A percentile compares a stretch with the other conserved stretches of the same genome.
Evolutionary conservation across 208 protist species (phyloP).

Genomic region (Phytomonas francai): DNA sequence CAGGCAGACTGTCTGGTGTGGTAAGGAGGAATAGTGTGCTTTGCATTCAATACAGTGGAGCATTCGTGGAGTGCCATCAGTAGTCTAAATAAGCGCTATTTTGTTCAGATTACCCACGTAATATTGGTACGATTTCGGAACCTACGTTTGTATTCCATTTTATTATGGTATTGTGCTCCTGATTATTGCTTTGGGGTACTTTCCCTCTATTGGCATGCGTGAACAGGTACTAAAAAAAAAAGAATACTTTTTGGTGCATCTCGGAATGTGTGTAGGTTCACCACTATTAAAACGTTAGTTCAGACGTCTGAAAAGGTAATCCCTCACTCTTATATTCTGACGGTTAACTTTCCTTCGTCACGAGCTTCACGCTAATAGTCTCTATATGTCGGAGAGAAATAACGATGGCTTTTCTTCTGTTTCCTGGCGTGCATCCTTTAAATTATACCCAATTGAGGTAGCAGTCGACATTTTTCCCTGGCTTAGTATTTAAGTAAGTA

Average conservation of each 20-base stretch:
- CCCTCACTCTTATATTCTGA: neutral
- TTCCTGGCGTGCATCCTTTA: neutral
- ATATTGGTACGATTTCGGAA: slow-evolving; percentile 27
- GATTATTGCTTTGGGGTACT: slow-evolving; percentile 1
- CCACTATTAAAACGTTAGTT: neutral
- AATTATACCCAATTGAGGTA: neutral
- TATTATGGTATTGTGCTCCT: neutral
- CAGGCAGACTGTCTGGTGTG: slow-evolving; percentile 73
- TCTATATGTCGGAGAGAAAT: neutral
- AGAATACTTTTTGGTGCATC: neutral
- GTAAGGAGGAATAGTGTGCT: slow-evolving; percentile 77
- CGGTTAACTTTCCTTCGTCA: neutral
- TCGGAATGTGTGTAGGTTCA: neutral
- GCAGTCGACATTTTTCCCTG: neutral
- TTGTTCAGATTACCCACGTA: slow-evolving; percentile 68
- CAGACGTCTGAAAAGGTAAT: neutral
- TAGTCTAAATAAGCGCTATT: slow-evolving; percentile 64
- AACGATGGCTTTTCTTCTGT: neutral
- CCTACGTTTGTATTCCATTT: slow-evolving; percentile 10
- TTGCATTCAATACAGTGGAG: slow-evolving; percentile 76
- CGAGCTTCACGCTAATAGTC: neutral
- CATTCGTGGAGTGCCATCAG: slow-evolving; percentile 62
- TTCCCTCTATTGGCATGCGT: slow-evolving; percentile 3
- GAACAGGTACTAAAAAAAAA: neutral
- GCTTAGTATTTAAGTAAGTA: neutral